phyloP scores from a whole-genome alignment of 352 stramenopile genomes.

The Lagenidium giganteum region DNA sequence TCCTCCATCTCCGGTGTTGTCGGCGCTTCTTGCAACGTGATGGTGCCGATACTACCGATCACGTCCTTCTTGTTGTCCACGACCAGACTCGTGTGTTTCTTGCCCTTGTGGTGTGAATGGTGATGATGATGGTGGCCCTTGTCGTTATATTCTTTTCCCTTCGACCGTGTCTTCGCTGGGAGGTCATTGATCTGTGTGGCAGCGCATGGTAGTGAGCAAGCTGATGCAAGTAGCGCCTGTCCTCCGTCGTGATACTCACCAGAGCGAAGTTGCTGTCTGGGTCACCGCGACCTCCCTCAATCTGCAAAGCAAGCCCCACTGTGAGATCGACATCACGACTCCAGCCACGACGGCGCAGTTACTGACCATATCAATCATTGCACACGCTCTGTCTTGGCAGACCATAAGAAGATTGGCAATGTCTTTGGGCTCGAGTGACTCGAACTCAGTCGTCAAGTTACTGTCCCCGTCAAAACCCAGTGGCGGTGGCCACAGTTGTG shows the following conservation, averaged over 20 bases:
- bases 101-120: too few relatives aligned
- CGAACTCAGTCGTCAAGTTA: slow-evolving; percentile 57
- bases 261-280: slow-evolving; percentile 59
- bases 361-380: slow-evolving; percentile 73
- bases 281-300: slow-evolving; percentile 56
- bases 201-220: too few relatives aligned
- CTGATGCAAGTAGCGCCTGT: too few relatives aligned
- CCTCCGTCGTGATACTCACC: too few relatives aligned
- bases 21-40: slow-evolving; percentile 8
- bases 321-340: not conserved
- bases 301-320: slow-evolving; percentile 22
- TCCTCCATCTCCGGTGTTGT: slow-evolving; percentile 24
- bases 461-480: slow-evolving; percentile 42
- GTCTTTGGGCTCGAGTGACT: slow-evolving; percentile 51
- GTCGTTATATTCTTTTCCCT: too few relatives aligned
- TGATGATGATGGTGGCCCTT: too few relatives aligned
- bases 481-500: slow-evolving; percentile 54
- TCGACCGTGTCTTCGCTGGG: too few relatives aligned
- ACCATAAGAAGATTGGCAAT: slow-evolving; percentile 65
- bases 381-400: slow-evolving; percentile 58
- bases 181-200: too few relatives aligned
- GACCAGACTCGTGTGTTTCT: too few relatives aligned
- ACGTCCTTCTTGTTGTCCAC: not conserved
- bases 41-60: not conserved
- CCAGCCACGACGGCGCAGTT: not conserved